Evolutionary conservation across 2,329 filamentous ascomycete species (phyloP), one percentile per base, ranked within the genome.

Genomic region (Penicillium sp.): DNA sequence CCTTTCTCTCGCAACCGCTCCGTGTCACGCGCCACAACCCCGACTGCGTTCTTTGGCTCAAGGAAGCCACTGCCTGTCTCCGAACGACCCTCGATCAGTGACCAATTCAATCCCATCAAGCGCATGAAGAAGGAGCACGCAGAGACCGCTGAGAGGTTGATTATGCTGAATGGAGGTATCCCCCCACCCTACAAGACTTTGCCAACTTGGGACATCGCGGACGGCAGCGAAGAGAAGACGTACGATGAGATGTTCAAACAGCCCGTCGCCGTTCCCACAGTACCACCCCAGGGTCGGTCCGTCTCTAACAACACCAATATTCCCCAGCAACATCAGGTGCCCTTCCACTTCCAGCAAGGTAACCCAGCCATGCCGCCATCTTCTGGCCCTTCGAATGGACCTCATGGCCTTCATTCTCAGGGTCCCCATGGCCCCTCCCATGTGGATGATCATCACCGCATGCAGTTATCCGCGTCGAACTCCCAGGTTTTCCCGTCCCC

Each of bases 401-500:
- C 47, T 2, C 47, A 49, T 26, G 29, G 85, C 61, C 83, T 88
- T 69, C 85, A 88, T 61, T 79, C 78, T 24, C 83, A 84, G 53
- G 85, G 86, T 50, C 87, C 89, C 61, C 85, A 85, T 56, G 79
- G 78, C 6, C 80, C 81, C 45, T 77, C 83, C 57, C 87, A 84
- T 60, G 83, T 82, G 52, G 82, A 83, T 58, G 90, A 95, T 58
- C 86, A 89, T 51, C 87, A 90, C 63, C 82, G 89, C 45, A 95
- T 96, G 87, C 79, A 81, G 58, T 86, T 93, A 72, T 87, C 87
- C 51, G 86, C 84, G 6, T 89, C 84, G 57, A 89, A 87, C 22
- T 83, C 83, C 3, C 88, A 90, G 61, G 88, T 88, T 3, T 93
- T 88, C 66, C 85, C 87, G 8, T 95, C 90, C 15, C 89, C 91